These are phyloP conservation scores for Brassica juncea DNA, from an alignment of 345 rosid genomes.

Conservation along the genomic window DNA sequence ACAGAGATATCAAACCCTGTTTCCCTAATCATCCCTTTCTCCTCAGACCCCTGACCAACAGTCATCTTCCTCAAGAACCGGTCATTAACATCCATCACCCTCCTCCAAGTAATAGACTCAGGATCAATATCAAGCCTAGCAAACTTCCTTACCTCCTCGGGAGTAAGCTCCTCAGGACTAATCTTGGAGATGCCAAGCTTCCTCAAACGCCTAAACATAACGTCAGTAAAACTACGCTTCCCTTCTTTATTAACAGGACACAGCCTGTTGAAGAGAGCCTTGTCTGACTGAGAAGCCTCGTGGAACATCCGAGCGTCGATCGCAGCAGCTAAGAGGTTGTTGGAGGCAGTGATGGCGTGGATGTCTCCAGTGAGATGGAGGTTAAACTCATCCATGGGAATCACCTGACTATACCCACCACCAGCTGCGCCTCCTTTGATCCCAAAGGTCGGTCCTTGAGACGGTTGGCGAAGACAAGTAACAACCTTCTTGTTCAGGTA, in stretches of 20 bases:
- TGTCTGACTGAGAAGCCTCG: slow-evolving; percentile 86
- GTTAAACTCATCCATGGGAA: slow-evolving; percentile 99
- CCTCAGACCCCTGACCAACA: slow-evolving; percentile 94
- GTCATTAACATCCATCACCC: slow-evolving; percentile 98
- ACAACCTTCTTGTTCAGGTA: slow-evolving; percentile 92
- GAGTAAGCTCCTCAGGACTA: slow-evolving; percentile 82
- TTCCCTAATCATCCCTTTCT: slow-evolving; percentile 94
- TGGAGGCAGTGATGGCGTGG: slow-evolving; percentile 98
- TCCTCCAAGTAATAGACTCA: slow-evolving; percentile 85
- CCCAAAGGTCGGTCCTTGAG: slow-evolving; percentile 99
- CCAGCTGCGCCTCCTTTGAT: slow-evolving; percentile 99
- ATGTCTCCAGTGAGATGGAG: slow-evolving; percentile 98
- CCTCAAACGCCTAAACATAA: slow-evolving; percentile 84
- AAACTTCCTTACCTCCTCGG: slow-evolving; percentile 71
- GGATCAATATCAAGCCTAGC: slow-evolving; percentile 96
- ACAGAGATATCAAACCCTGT: slow-evolving; percentile 96
- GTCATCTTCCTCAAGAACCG: slow-evolving; percentile 89
- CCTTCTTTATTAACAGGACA: slow-evolving; percentile 90
- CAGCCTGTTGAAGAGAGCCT: slow-evolving; percentile 88
- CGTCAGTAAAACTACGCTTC: slow-evolving; percentile 67
- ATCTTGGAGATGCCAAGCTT: slow-evolving; percentile 84
- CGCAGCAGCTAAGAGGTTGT: slow-evolving; percentile 98
- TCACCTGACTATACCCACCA: slow-evolving; percentile 98
- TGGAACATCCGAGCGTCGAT: slow-evolving; percentile 96
- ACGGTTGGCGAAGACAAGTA: slow-evolving; percentile 97